Conservation (phyloP, 352 stramenopile genomes). For the Globisporangium radiosum region DNA sequence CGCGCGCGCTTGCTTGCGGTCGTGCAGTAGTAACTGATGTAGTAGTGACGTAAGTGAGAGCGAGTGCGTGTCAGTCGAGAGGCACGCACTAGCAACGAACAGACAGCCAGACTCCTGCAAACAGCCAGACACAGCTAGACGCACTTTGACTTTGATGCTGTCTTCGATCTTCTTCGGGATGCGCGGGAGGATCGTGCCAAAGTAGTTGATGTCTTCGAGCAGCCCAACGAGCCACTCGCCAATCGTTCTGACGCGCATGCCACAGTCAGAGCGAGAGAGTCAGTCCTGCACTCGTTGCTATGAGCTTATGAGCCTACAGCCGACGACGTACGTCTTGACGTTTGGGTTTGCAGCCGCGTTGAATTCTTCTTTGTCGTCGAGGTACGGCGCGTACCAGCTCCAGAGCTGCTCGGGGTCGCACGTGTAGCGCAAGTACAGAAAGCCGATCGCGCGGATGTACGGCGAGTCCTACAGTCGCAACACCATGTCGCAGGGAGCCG, state of each 20-base stretch:
- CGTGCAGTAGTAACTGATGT: constrained; percentile 64
- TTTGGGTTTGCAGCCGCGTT: constrained; percentile 79
- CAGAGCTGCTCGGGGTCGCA: constrained; percentile 91
- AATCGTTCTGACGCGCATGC: constrained; percentile 67
- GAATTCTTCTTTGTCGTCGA: constrained; percentile 94
- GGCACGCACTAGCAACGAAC: too few relatives aligned
- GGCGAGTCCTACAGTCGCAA: constrained; percentile 78
- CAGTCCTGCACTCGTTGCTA: too few relatives aligned
- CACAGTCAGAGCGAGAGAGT: too few relatives aligned
- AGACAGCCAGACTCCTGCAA: too few relatives aligned
- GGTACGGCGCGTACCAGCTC: constrained; percentile 93
- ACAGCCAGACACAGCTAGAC: constrained; percentile 6
- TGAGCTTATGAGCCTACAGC: not conserved
- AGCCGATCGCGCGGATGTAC: constrained; percentile 95
- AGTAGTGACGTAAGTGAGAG: too few relatives aligned
- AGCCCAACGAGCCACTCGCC: constrained; percentile 89
- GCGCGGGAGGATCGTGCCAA: constrained; percentile 93
- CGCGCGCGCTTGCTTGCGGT: constrained; percentile 56
- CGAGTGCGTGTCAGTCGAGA: too few relatives aligned
- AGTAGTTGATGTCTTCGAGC: constrained; percentile 95
- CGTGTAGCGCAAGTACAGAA: constrained; percentile 97
- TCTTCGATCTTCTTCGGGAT: constrained; percentile 95
- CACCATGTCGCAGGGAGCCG: not conserved
- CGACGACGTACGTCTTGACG: constrained; percentile 50
- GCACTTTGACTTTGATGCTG: constrained; percentile 93